Evolutionary conservation across 495 filamentous ascomycete genomes (phyloP).

Genomic region (Durotheca rogersii): DNA sequence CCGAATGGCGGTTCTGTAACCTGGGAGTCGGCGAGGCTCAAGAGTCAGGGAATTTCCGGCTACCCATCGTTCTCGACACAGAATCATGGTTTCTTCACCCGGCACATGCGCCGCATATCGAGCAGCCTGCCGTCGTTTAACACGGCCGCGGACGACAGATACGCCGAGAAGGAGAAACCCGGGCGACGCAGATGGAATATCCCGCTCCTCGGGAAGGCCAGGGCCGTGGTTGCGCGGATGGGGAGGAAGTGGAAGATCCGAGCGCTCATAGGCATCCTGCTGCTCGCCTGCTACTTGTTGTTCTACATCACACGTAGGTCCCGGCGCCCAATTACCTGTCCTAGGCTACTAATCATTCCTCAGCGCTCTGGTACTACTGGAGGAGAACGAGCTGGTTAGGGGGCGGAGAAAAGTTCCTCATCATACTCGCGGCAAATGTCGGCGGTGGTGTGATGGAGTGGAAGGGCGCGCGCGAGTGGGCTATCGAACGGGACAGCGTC

Average conservation of each 20-base stretch:
- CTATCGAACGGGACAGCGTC: constrained; percentile 93
- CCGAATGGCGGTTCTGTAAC: constrained; percentile 62
- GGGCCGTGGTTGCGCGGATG: constrained; percentile 41
- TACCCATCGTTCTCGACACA: constrained; percentile 84
- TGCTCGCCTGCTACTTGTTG: constrained; percentile 64
- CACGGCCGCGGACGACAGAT: constrained; percentile 40
- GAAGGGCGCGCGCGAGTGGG: constrained; percentile 98
- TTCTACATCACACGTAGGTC: constrained; percentile 70
- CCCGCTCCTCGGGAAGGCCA: constrained; percentile 43
- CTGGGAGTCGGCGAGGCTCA: constrained; percentile 82
- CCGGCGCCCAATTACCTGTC: not conserved
- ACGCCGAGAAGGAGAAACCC: constrained; percentile 77
- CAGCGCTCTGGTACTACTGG: constrained; percentile 52
- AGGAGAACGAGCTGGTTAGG: constrained; percentile 58
- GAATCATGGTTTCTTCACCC: constrained; percentile 74
- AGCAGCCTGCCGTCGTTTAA: constrained; percentile 72
- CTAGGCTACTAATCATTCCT: constrained; percentile 7
- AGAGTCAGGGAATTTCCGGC: constrained; percentile 62
- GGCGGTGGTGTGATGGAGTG: constrained; percentile 98
- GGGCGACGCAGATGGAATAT: constrained; percentile 50
- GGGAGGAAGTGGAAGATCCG: constrained; percentile 58
- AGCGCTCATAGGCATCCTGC: constrained; percentile 54
- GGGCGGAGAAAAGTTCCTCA: constrained; percentile 86
- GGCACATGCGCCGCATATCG: constrained; percentile 73
- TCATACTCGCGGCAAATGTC: constrained; percentile 90